Base-by-base conservation (phyloP, 352 stramenopile species). In the Phytophthora sojae region DNA sequence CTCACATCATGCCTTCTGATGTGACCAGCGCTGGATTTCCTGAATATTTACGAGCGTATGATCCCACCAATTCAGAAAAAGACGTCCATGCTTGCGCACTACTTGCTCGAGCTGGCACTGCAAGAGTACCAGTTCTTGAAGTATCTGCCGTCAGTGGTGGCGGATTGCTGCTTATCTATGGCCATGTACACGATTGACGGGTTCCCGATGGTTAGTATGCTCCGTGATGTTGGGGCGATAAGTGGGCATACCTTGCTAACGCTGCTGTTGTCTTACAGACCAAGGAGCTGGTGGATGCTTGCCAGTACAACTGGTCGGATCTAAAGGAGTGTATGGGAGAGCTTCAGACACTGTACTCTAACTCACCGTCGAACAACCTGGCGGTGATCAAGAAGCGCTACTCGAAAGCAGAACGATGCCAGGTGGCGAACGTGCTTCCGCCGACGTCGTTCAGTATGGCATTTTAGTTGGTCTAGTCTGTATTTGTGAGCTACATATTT, bases 41-140 rank as follows among this genome's bases (percentile, higher is more conserved):
- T 97, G 55, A 94, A 97, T 66, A 94, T 97, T 62, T 96, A 95
- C 73, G 77, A 97, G 71, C 81, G 85, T 57, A 95, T 96, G 85
- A 92, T 96, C 63, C 86, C 83, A 2, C 86, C 87, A 21, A 90
- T 94, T 57, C 79, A 89, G 58, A 91, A 93, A 70, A 94, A 94
- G 67, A 95, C 89, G 39, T 92, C 83, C 6, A 93, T 94, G 82
- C 64, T 97, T 60, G 88, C 90, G n/a, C 90, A 96, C 66, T 97
- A 97, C 65, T 69, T 97, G 25, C 78, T 95, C 7, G 91, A 97
- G 57, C 71, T 97, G 53, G 89, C 89, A 26, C 76, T 97, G 6
- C 90, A 97, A 71, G 90, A 97, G 69, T 94, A 96, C 58, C 83
- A 94, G 66, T 96, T 97, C 69, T 68, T 96, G 57, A 89, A 91